Evolutionary conservation across 2,329 filamentous ascomycete species (phyloP), one percentile per base, ranked within the genome.

Genomic region (Pezicula neosporulosa): DNA sequence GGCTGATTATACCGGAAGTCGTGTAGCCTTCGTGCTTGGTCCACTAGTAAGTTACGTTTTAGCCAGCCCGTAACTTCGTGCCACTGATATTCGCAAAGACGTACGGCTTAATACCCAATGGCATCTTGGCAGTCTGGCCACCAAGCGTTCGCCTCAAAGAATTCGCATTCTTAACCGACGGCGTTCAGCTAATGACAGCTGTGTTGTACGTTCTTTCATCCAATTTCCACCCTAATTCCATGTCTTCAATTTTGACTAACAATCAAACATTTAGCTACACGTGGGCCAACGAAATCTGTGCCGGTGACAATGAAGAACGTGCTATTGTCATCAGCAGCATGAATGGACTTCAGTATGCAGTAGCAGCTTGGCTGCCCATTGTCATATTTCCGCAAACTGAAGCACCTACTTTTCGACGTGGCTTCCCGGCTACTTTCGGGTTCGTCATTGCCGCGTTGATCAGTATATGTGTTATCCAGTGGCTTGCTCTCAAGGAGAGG

Each of bases 271-370:
- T 21, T 36, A 58, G 56, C 38, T 60, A 65, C 44, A 65, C 66
- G 2, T 68, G 67, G 67, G 66, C 63, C 3, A 66, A 66, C 36
- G 67, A 68, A 45, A 56, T 67, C 21, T 67, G 65, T 28, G 61
- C 61, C 2, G 62, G 60, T 2, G 60, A 68, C 43, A 65, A 63
- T 2, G 65, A 68, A 47, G 65, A 68, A 46, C 53, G 66, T 13
- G 66, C 66, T 9, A 47, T 69, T 13, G 61, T 66, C 3, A 63
- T 66, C 27, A 63, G 60, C 28, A 64, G 59, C 48, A 68, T 68
- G 65, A 68, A 68, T 42, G 63, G 63, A 8, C 48, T 68, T 9
- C 62, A 65, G 38, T 68, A 68, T 39, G 66, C 63, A 6, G 56
- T 62, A 16, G 60, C 63, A 33, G 64, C 64, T 1, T 68, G 63